Evolutionary conservation across 176 grass and related monocot genomes (phyloP).

Genomic region (Carex parvula): DNA sequence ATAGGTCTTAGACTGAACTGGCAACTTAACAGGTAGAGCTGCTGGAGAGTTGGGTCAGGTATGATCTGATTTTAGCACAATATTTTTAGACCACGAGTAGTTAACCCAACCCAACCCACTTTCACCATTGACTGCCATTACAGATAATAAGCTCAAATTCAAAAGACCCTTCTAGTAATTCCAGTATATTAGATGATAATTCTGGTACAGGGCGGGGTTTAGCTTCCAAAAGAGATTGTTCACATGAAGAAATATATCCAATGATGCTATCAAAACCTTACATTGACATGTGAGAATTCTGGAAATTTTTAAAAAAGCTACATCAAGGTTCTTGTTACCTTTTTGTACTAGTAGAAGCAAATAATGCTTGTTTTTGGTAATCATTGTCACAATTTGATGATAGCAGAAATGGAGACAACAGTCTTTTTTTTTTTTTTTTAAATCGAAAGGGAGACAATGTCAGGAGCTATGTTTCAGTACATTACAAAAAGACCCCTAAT

Average conservation of each 20-base stretch:
- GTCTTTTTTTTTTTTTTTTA: neutral
- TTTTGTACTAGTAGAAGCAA: neutral
- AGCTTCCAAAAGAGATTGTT: neutral
- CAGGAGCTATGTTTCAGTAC: neutral
- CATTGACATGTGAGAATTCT: neutral
- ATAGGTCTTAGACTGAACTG: neutral
- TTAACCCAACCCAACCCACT: neutral
- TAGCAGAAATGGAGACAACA: neutral
- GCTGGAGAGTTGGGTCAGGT: neutral
- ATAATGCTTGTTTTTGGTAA: neutral
- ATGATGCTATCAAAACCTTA: constrained; percentile 1
- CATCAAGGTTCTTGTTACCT: neutral
- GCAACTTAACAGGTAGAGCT: neutral
- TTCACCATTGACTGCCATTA: neutral
- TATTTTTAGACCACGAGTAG: neutral
- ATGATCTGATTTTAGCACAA: neutral
- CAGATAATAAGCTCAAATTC: neutral
- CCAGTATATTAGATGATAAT: neutral
- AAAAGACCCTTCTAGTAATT: neutral
- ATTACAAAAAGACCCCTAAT: neutral
- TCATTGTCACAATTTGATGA: neutral
- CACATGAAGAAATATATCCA: too few species aligned
- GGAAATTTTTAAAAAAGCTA: neutral
- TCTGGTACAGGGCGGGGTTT: neutral
- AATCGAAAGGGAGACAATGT: neutral